A percentile compares a stretch with the other conserved stretches of the same genome.
phyloP scores from a whole-genome alignment of 1,284 basidiomycete genomes.

The Ustilago shanxiensis region DNA sequence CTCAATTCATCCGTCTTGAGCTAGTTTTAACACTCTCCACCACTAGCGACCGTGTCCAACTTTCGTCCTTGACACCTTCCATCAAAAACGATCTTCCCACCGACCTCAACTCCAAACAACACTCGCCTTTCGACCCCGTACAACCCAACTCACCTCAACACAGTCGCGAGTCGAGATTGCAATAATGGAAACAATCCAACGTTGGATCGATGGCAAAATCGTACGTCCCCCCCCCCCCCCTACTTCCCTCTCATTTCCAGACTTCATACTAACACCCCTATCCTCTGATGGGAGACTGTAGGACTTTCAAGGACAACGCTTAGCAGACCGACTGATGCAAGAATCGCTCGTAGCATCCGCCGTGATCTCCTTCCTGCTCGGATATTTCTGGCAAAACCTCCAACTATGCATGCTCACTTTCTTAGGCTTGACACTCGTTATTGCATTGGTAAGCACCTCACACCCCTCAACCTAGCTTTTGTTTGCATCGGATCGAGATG shows the following conservation, averaged over 20 bases:
- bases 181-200: constrained; percentile 42
- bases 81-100: not conserved
- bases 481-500: too few species aligned
- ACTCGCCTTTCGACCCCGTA: too few species aligned
- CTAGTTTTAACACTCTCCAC: too few species aligned
- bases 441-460: constrained; percentile 28
- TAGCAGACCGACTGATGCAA: constrained; percentile 46
- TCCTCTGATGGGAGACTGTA: constrained; percentile 3
- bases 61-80: too few species aligned
- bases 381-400: constrained; percentile 39
- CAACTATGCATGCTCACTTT: constrained; percentile 44
- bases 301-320: constrained; percentile 50
- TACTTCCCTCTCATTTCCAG: not conserved
- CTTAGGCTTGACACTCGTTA: constrained; percentile 8
- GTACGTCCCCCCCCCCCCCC: constrained; percentile 20
- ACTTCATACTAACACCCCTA: too few species aligned
- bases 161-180: too few species aligned
- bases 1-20: too few species aligned
- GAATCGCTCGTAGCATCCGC: constrained; percentile 33
- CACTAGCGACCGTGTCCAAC: too few species aligned
- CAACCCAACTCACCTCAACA: too few species aligned
- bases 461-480: not conserved
- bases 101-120: not conserved
- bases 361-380: constrained; percentile 21
- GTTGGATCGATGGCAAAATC: constrained; percentile 42